phyloP scores from a whole-genome alignment of 2,329 filamentous ascomycete genomes.

The Canariomyces notabilis region DNA sequence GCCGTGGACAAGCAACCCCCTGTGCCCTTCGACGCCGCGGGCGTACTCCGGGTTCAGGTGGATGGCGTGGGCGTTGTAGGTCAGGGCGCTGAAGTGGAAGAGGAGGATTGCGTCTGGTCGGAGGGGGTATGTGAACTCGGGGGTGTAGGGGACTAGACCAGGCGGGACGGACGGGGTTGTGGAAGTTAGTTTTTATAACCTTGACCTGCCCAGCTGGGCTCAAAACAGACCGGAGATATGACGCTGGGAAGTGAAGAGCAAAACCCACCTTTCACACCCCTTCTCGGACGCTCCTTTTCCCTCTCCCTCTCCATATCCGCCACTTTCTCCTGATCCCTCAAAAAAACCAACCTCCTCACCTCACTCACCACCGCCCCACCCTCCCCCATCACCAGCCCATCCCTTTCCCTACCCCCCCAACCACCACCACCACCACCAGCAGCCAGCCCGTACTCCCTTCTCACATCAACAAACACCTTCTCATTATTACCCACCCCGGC shows the following conservation, averaged over 20 bases:
- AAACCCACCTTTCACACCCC: constrained; percentile 21
- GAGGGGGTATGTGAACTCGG: constrained; percentile 46
- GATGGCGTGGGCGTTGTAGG: constrained; percentile 87
- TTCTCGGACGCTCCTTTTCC: constrained; percentile 10
- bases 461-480: constrained; percentile 49
- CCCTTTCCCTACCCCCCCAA: too few relatives aligned
- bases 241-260: too few relatives aligned
- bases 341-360: constrained; percentile 48
- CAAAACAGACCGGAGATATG: too few relatives aligned
- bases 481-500: constrained; percentile 33
- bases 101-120: constrained; percentile 66
- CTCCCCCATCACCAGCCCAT: background rate
- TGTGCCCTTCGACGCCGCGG: constrained; percentile 66
- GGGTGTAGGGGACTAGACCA: constrained; percentile 34
- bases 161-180: too few relatives aligned
- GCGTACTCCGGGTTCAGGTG: constrained; percentile 75
- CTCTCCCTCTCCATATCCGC: constrained; percentile 7
- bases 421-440: background rate
- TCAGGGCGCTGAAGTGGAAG: constrained; percentile 86
- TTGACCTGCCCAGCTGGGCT: too few relatives aligned
- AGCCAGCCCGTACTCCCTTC: constrained; percentile 38
- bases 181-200: too few relatives aligned
- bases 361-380: constrained; percentile 38
- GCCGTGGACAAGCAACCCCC: constrained; percentile 76
- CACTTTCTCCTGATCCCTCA: constrained; percentile 37